phyloP scores from a whole-genome alignment of 352 stramenopile genomes.

The Stramenopiles sp. region DNA sequence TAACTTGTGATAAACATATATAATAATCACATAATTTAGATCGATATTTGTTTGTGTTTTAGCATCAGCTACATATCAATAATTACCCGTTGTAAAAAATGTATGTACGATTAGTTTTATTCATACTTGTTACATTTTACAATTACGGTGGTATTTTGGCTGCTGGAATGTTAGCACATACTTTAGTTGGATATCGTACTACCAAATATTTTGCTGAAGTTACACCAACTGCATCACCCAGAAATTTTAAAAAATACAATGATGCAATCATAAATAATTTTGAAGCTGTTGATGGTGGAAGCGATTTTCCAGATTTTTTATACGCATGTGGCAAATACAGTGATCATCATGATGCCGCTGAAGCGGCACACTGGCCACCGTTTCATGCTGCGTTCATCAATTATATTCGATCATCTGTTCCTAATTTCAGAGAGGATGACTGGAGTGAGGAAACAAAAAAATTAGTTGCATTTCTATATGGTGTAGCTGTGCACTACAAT shows the following conservation, averaged over 20 bases:
- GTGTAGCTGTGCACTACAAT: background rate
- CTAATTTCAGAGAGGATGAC: background rate
- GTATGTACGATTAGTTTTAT: no score
- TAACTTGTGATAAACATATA: no score
- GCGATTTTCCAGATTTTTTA: background rate
- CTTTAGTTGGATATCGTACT: background rate
- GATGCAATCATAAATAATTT: background rate
- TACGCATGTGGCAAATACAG: background rate
- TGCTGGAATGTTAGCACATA: no score
- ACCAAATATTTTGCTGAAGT: background rate
- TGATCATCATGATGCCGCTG: background rate
- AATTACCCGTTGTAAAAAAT: no score
- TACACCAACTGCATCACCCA: background rate
- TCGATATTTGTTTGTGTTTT: no score
- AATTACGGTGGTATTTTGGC: no score
- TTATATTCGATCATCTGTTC: background rate
- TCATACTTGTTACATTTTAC: no score
- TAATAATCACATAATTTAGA: no score
- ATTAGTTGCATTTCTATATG: background rate
- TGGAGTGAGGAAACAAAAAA: background rate
- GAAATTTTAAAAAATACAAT: background rate
- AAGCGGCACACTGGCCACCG: background rate
- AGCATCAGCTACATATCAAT: no score
- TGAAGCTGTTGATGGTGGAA: background rate
- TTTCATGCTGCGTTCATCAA: background rate